Percentiles rank a stretch among this genome's conserved stretches.
These are phyloP conservation scores for Typha latifolia DNA, from an alignment of 176 grass and related monocot species.

Conservation along the genomic window DNA sequence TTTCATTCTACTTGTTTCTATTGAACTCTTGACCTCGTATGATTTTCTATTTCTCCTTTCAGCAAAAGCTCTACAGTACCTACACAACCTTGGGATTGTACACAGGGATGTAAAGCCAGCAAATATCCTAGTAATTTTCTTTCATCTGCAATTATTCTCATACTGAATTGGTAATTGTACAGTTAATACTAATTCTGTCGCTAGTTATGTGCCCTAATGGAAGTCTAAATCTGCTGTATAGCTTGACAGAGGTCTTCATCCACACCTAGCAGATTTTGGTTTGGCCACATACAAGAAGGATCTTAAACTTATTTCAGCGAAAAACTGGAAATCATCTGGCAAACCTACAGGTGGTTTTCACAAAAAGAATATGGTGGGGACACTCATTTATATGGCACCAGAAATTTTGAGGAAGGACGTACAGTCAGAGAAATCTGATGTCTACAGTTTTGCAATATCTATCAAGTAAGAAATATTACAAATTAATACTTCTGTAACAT, in stretches of 20 bases:
- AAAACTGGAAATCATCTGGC: conserved; percentile 93
- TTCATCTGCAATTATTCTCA: conserved; percentile 15
- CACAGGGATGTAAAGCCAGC: conserved; percentile 96
- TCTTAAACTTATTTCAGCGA: conserved; percentile 70
- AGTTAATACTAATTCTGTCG: conserved; percentile 1
- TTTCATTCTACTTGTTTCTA: not conserved
- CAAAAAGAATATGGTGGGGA: conserved; percentile 97
- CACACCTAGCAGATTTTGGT: conserved; percentile 87
- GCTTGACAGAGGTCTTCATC: conserved; percentile 65
- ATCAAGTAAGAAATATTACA: conserved; percentile 66
- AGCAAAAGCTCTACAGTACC: conserved; percentile 74
- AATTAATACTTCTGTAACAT: conserved; percentile 11
- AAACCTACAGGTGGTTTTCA: conserved; percentile 96
- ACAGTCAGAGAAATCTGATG: conserved; percentile 92
- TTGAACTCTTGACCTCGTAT: not conserved
- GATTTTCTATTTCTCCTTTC: conserved; percentile 23
- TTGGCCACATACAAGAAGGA: conserved; percentile 88
- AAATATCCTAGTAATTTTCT: conserved; percentile 83
- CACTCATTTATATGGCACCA: conserved; percentile 97
- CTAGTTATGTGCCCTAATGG: conserved; percentile 8
- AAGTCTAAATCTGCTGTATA: conserved; percentile 29
- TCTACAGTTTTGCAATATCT: conserved; percentile 89
- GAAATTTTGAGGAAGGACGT: conserved; percentile 93
- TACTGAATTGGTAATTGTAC: not conserved
- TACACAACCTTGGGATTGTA: conserved; percentile 58